Percentiles rank a stretch among this genome's conserved stretches.
Evolutionary conservation across 371 early-diverging fungal species (phyloP).

Genomic region (Encephalitozoon hellem): DNA sequence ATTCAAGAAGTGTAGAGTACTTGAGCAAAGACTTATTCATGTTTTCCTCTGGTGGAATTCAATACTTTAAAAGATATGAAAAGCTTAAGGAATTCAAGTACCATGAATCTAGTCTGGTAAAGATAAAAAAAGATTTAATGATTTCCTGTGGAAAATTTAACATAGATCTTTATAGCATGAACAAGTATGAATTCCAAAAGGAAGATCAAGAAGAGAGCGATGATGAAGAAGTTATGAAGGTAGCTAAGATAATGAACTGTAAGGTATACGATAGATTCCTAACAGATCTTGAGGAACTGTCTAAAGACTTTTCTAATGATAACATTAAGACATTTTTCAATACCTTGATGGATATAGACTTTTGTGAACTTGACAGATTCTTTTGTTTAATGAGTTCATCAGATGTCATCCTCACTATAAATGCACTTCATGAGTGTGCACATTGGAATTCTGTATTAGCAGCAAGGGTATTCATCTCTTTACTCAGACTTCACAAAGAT

Average conservation of each 20-base stretch:
- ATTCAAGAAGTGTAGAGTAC: slow-evolving; percentile 27
- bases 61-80: slow-evolving; percentile 40
- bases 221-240: slow-evolving; percentile 8
- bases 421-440: background rate
- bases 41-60: slow-evolving; percentile 12
- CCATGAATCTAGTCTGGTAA: background rate
- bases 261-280: slow-evolving; percentile 34
- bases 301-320: background rate
- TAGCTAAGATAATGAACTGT: slow-evolving; percentile 6
- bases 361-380: slow-evolving; percentile 27
- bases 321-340: slow-evolving; percentile 14
- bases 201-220: slow-evolving; percentile 17
- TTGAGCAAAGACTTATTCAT: slow-evolving; percentile 26
- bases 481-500: slow-evolving; percentile 15
- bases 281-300: slow-evolving; percentile 6
- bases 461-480: slow-evolving; percentile 12
- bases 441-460: slow-evolving; percentile 12
- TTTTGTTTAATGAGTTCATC: slow-evolving; percentile 20
- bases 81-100: slow-evolving; percentile 24
- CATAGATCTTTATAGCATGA: slow-evolving; percentile 30
- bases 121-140: slow-evolving; percentile 10
- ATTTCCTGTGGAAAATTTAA: slow-evolving; percentile 3
- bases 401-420: slow-evolving; percentile 3
- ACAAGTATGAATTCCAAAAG: slow-evolving; percentile 35
- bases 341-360: slow-evolving; percentile 12